Evolutionary conservation across 2,329 filamentous ascomycete species (phyloP), one percentile per base, ranked within the genome.

Genomic region (Pleochaeta shiraiana): DNA sequence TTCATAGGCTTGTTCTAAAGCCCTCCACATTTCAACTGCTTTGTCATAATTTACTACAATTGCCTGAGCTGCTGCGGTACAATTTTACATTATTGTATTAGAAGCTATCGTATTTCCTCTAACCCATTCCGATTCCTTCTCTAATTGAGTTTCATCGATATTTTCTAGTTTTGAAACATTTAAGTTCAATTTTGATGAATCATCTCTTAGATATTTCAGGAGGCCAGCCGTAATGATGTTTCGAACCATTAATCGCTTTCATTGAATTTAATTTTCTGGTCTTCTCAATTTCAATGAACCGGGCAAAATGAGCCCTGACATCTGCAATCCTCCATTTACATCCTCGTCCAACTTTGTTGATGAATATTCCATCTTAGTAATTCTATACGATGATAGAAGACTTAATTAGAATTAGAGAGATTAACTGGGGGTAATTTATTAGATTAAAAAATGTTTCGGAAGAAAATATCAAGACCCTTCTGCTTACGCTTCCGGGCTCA

Each of bases 201-300:
- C 33, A 26, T 4, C 12, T n/a, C 19, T 7, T 3, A 33, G 28
- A n/a, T 4, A 39, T 24, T 37, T 39, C 4, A 61, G 7, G 7
- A 61, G 21, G n/a, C 31, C 57, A n/a, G 31, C n/a, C 4, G 57
- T 31, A 39, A 61, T 39, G 5, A 61, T 61, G n/a, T 61, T 61
- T 16, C 57, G 16, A 7, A 61, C 21, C 31, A 61, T 61, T 21
- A 61, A 30, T 24, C 39, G 57, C 24, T 61, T 61, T 31, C 57
- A 61, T 61, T 39, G 57, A 4, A 61, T n/a, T n/a, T 61, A 61
- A n/a, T 61, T 61, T 39, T 62, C 59, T 21, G 59, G 33, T 26
- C 59, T 33, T 43, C 26, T 12, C n/a, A 39, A 24, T n/a, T 62
- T 62, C 33, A 62, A 16, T 24, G 33, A 62, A 19, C 21, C 21